Percentiles rank a stretch among this genome's conserved stretches.
Conservation (phyloP, 768 basidiomycete genomes). For the Agaricus bisporus region DNA sequence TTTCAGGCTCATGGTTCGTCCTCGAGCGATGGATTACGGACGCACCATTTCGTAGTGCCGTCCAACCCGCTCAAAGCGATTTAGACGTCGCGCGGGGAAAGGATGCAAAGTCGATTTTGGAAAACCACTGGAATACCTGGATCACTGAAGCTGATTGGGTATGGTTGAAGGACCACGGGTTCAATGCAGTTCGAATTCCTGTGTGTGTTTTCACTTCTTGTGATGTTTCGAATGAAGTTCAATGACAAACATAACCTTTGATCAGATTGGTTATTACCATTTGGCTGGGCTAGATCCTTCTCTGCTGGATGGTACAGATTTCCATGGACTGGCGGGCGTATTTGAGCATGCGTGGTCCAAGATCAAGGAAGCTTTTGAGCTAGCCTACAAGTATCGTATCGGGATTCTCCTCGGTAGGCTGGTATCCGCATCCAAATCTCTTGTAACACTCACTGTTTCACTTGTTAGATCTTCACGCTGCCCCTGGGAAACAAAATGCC, state of each 20-base stretch:
- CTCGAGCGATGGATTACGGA: conserved; percentile 73
- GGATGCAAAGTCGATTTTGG: conserved; percentile 39
- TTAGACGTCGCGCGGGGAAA: conserved; percentile 62
- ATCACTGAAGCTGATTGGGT: conserved; percentile 59
- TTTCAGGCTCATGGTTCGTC: conserved; percentile 69
- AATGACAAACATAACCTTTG: not conserved
- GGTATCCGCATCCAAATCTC: conserved; percentile 11
- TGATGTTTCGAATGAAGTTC: not conserved
- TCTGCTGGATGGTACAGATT: conserved; percentile 62
- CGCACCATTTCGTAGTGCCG: conserved; percentile 48
- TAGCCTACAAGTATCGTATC: conserved; percentile 50
- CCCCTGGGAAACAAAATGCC: conserved; percentile 69
- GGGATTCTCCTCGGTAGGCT: conserved; percentile 63
- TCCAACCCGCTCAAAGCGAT: conserved; percentile 55
- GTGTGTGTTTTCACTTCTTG: conserved; percentile 39
- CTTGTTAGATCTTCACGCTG: conserved; percentile 60
- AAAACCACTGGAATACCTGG: conserved; percentile 73
- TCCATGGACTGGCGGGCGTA: conserved; percentile 39
- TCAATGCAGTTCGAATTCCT: conserved; percentile 56
- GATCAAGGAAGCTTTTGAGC: conserved; percentile 53
- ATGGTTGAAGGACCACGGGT: conserved; percentile 50
- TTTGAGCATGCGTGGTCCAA: conserved; percentile 65
- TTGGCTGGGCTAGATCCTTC: conserved; percentile 52
- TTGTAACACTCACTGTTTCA: not conserved
- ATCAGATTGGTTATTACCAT: conserved; percentile 71